Evolutionary conservation across 441 rosid species (phyloP).

Genomic region (Bocquillonia castaneifolia): DNA sequence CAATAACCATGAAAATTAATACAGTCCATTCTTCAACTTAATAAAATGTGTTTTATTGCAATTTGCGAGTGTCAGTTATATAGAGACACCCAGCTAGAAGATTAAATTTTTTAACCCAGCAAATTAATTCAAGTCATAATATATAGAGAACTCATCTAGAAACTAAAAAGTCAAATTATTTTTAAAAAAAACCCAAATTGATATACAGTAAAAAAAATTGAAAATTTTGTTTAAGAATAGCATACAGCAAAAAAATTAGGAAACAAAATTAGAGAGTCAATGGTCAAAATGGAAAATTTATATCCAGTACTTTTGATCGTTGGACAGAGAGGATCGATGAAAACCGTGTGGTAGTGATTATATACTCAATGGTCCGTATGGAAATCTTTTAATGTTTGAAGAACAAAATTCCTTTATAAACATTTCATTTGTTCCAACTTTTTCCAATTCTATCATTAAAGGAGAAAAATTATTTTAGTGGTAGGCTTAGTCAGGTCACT

Average conservation of each 20-base stretch:
- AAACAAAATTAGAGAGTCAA: background rate
- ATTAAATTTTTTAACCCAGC: too few relatives aligned
- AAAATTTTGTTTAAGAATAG: too few relatives aligned
- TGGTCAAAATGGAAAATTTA: background rate
- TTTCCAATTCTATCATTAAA: constrained; percentile 23
- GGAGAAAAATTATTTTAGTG: background rate
- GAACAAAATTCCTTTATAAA: constrained; percentile 7
- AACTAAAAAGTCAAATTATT: too few relatives aligned
- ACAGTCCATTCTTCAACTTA: background rate
- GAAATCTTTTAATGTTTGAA: constrained; percentile 24
- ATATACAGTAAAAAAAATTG: too few relatives aligned
- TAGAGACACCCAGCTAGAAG: too few relatives aligned
- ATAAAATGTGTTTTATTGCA: too few relatives aligned
- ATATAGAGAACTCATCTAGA: too few relatives aligned
- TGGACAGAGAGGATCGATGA: background rate
- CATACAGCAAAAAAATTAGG: background rate
- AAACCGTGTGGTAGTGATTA: constrained; percentile 34
- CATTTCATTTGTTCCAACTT: constrained; percentile 26
- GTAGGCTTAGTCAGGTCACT: constrained; percentile 42
- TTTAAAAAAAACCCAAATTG: too few relatives aligned
- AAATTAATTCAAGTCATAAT: too few relatives aligned
- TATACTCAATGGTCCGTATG: constrained; percentile 35
- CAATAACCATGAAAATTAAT: too few relatives aligned
- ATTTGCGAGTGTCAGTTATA: too few relatives aligned
- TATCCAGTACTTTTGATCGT: background rate